Evolutionary conservation across 805 yeast species (phyloP).

Genomic region (Wickerhamomyces pijperi): DNA sequence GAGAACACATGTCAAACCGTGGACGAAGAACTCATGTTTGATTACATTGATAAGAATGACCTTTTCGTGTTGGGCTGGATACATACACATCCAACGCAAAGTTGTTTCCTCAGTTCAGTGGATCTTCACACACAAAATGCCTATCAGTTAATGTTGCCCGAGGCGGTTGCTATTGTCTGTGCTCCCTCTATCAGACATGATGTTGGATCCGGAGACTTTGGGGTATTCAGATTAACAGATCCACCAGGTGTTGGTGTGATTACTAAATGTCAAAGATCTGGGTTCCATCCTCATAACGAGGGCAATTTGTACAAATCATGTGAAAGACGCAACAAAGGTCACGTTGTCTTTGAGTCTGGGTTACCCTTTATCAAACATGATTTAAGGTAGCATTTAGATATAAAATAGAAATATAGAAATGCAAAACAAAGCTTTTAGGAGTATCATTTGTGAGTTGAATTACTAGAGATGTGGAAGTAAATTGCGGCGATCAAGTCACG

Average conservation of each 20-base stretch:
- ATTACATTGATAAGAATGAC: constrained; percentile 41
- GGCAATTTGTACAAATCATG: constrained; percentile 37
- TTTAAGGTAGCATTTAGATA: constrained; percentile 22
- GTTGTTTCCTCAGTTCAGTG: constrained; percentile 57
- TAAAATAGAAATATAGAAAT: background rate
- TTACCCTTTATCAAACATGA: constrained; percentile 40
- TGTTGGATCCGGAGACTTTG: constrained; percentile 22
- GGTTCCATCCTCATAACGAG: constrained; percentile 57
- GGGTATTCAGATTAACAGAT: constrained; percentile 50
- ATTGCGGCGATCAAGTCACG: too few species aligned
- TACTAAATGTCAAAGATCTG: constrained; percentile 35
- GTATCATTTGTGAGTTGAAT: too few species aligned
- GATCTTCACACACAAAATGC: constrained; percentile 61
- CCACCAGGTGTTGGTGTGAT: constrained; percentile 52
- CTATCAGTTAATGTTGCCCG: constrained; percentile 60
- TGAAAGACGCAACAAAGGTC: constrained; percentile 29
- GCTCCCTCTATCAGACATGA: constrained; percentile 38
- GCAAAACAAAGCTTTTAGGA: too few species aligned
- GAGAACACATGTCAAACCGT: constrained; percentile 51
- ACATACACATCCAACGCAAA: constrained; percentile 64
- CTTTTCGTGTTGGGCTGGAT: constrained; percentile 65
- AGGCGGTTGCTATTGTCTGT: constrained; percentile 58
- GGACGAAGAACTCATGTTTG: constrained; percentile 48
- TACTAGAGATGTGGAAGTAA: too few species aligned
- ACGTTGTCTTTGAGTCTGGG: constrained; percentile 33